A percentile compares a stretch with the other conserved stretches of the same genome.
phyloP scores from a whole-genome alignment of 441 rosid genomes.

The Jatropha podagrica region DNA sequence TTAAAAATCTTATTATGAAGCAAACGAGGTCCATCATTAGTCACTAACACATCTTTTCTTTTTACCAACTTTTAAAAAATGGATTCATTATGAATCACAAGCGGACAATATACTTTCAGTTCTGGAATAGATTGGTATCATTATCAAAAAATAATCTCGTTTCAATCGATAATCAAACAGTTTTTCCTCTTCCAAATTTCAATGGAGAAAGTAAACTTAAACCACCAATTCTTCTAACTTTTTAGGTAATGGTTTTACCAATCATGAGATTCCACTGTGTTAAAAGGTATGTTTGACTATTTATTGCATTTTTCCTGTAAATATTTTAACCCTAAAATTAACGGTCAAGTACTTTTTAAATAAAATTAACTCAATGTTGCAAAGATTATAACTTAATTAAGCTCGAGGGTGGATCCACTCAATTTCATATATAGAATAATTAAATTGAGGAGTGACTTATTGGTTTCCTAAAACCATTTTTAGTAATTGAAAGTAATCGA shows the following conservation, averaged over 20 bases:
- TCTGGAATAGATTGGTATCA: neutral
- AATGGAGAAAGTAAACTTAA: slow-evolving; percentile 6
- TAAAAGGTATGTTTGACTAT: slow-evolving; percentile 14
- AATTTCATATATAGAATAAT: neutral
- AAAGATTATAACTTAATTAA: neutral
- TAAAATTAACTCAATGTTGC: too few relatives aligned
- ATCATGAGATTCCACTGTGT: slow-evolving; percentile 8
- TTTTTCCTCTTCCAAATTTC: neutral
- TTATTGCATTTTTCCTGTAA: neutral
- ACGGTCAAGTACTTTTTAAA: too few relatives aligned
- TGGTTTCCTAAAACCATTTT: slow-evolving; percentile 6
- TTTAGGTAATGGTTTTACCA: slow-evolving; percentile 18
- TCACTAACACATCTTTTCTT: neutral
- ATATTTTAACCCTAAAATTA: neutral
- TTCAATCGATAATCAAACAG: neutral
- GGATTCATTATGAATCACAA: neutral
- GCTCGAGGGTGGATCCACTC: neutral
- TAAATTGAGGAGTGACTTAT: slow-evolving; percentile 3
- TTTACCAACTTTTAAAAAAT: neutral
- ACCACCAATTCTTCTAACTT: slow-evolving; percentile 3
- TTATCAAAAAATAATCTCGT: neutral
- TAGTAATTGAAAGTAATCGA: slow-evolving; percentile 26
- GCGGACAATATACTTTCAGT: slow-evolving; percentile 11
- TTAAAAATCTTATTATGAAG: too few relatives aligned
- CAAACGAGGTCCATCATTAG: neutral